Evolutionary conservation across 768 basidiomycete species (phyloP), one percentile per base, ranked within the genome.

Genomic region (Clathrus columnatus): DNA sequence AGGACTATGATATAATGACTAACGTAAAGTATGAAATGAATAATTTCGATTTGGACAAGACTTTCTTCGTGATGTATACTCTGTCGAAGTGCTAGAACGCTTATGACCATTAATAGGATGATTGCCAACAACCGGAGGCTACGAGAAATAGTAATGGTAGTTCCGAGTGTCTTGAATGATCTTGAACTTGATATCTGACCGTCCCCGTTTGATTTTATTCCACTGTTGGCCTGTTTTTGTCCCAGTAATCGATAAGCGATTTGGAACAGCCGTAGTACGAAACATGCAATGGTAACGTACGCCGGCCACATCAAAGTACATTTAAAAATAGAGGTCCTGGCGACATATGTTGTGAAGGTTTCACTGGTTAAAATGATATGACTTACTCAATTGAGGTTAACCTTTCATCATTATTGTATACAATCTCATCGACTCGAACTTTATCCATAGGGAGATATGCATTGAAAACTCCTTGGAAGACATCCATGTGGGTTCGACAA

Each of bases 1-100:
- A 21, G 26, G 8, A 8, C 2, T 4, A 48, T 14, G 48, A 2
- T 24, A 10, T 24, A 24, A 18, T 26, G 2, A 55, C 47, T 17
- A 20, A 47, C 47, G 30, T 55, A 55, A 29, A 55, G 53, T 18
- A 27, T 23, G 11, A 48, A 18, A 48, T 48, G 30, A 28, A 55
- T 20, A 18, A 50, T 4, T 36, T 47, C 47, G 16, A 55, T 36
- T 36, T 36, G 36, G 11, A 36, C 36, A 4, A 36, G 36, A 11
- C n/a, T 36, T 2, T 36, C 36, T 11, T 36, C 14, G 10, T 36
- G n/a, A 11, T 36, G 11, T 11, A n/a, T 4, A 8, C n/a, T 4
- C 10, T 8, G 36, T 8, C 7, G 14, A 36, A 36, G 36, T 36
- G 36, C n/a, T n/a, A 36, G 36, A 36, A 36, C 11, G 36, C 36